Percentiles rank a stretch among this genome's conserved stretches.
These are phyloP conservation scores for Lithospermum erythrorhizon DNA, from an alignment of 257 asterid species.

Conservation along the genomic window DNA sequence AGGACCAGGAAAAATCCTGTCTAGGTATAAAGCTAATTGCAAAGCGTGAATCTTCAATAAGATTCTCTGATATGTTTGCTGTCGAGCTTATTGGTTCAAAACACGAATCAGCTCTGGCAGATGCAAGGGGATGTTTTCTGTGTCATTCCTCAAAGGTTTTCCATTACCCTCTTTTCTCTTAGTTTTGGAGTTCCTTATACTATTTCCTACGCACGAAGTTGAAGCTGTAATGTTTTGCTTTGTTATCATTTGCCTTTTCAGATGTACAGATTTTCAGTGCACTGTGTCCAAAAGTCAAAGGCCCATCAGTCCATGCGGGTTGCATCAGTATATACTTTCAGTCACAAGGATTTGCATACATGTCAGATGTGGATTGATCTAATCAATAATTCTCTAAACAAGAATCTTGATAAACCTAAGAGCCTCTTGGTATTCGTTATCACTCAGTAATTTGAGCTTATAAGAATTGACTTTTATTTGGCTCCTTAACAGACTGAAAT, in stretches of 20 bases:
- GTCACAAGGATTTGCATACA: slow-evolving; percentile 51
- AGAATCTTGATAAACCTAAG: slow-evolving; percentile 58
- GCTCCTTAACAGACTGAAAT: slow-evolving; percentile 18
- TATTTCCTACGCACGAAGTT: slow-evolving; percentile 5
- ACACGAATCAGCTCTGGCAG: slow-evolving; percentile 30
- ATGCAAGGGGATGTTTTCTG: slow-evolving; percentile 36
- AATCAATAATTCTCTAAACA: slow-evolving; percentile 31
- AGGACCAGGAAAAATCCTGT: slow-evolving; percentile 48
- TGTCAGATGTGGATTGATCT: slow-evolving; percentile 64
- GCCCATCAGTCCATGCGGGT: slow-evolving; percentile 41
- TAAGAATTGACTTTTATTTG: neutral
- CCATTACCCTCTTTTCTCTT: slow-evolving; percentile 6
- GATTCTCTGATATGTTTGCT: slow-evolving; percentile 60
- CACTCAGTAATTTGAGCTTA: slow-evolving; percentile 3
- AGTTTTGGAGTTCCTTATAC: slow-evolving; percentile 8
- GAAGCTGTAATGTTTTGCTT: slow-evolving; percentile 8
- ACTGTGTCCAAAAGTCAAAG: slow-evolving; percentile 55
- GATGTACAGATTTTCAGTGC: slow-evolving; percentile 80
- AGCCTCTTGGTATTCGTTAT: slow-evolving; percentile 57
- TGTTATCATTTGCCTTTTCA: slow-evolving; percentile 23
- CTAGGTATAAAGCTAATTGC: slow-evolving; percentile 32
- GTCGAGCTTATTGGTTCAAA: slow-evolving; percentile 43
- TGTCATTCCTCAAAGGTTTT: slow-evolving; percentile 60
- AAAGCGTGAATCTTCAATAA: slow-evolving; percentile 28
- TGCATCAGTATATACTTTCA: slow-evolving; percentile 58